Conservation (phyloP, 1,284 basidiomycete genomes). For the Laetiporus sulphureus region DNA sequence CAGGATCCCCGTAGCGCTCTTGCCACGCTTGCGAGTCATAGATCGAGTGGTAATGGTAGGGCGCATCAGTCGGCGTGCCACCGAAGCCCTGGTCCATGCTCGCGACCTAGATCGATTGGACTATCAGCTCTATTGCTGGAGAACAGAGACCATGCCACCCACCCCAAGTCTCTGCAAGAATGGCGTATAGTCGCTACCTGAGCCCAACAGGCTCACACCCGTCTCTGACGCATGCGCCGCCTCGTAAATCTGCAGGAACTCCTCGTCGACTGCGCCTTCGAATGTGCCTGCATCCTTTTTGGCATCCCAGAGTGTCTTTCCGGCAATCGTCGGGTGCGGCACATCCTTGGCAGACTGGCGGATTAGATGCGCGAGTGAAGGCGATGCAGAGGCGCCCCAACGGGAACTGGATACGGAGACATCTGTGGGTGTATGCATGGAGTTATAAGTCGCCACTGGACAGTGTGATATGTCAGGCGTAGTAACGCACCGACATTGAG, state of each 20-base stretch:
- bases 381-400: slow-evolving; percentile 51
- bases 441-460: too few relatives aligned
- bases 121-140: too few relatives aligned
- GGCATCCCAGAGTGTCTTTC: slow-evolving; percentile 63
- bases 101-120: slow-evolving; percentile 40
- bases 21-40: slow-evolving; percentile 73
- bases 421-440: slow-evolving; percentile 36
- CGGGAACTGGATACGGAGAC: slow-evolving; percentile 64
- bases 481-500: slow-evolving; percentile 65
- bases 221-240: slow-evolving; percentile 20
- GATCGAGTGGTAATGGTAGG: slow-evolving; percentile 73
- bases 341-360: slow-evolving; percentile 60
- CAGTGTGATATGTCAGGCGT: background rate
- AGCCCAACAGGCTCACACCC: slow-evolving; percentile 39
- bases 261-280: slow-evolving; percentile 28
- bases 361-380: slow-evolving; percentile 77
- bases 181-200: slow-evolving; percentile 77
- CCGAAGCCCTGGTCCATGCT: slow-evolving; percentile 49
- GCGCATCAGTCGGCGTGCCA: slow-evolving; percentile 44
- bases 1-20: slow-evolving; percentile 65
- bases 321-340: slow-evolving; percentile 52
- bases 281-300: slow-evolving; percentile 49
- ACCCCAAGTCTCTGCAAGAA: slow-evolving; percentile 62
- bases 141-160: slow-evolving; percentile 10
- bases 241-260: slow-evolving; percentile 23